Evolutionary conservation across 805 yeast genomes (phyloP), one percentile per base, ranked within the genome.

Genomic region (Spathaspora passalidarum): DNA sequence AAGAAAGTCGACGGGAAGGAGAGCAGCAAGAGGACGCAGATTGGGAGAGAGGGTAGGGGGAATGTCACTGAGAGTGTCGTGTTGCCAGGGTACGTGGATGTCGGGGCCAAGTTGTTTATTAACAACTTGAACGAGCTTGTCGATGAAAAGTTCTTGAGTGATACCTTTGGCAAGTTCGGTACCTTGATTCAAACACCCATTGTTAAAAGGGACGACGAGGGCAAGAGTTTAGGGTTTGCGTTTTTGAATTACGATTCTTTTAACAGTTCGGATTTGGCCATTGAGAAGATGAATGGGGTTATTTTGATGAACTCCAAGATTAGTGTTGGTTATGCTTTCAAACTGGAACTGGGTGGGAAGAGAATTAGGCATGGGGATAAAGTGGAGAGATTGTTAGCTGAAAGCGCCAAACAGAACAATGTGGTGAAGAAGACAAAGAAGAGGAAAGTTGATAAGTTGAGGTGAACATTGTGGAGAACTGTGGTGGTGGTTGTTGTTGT

Each of bases 141-240:
- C 1, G 95, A 84, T 59, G 84, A 76, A 45, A 70, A 72, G 43
- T 73, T 74, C 37, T 66, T 88, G 42, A 55, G 55, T 5, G 79
- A 76, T 9, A 78, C 88, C 1, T 84, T 91, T 56, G 65, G 77
- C 4, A 75, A 76, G 46, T 88, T 92, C 64, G 98, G 97, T 0
- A 65, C 69, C 0, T 61, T 88, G 13, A 62, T 73, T 4, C 66
- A 66, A 34, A 67, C 73, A 0, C 85, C 88, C 1, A 60, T 63
- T 32, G 66, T 87, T 1, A 66, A 69, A 17, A 60, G 84, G 21
- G 83, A 80, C 47, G 37, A 42, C 6, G 74, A 67, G 1, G 79
- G 82, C 0, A 68, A 61, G 17, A 75, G 83, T 1, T 78, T 74
- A 53, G 86, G 89, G 3, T 78, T 73, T 57, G 97, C 86, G 0